A percentile compares a stretch with the other conserved stretches of the same genome.
phyloP scores from a whole-genome alignment of 2,329 filamentous ascomycete genomes.

The Colletotrichum plurivorum region DNA sequence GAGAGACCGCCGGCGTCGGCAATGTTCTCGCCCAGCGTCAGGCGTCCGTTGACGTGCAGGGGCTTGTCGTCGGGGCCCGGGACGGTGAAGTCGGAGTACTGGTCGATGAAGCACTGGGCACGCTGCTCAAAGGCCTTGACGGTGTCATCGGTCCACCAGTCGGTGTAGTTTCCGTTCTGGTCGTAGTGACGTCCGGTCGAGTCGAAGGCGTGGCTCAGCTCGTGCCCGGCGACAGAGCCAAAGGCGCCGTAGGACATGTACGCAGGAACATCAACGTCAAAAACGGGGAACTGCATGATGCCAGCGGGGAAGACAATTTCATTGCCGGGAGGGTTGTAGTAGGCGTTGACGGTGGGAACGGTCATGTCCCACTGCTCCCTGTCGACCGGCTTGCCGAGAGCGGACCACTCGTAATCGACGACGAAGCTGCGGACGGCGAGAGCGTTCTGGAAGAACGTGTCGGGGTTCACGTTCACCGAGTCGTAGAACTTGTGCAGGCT shows the following conservation, averaged over 20 bases:
- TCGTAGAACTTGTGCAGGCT: constrained; percentile 71
- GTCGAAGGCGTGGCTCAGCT: constrained; percentile 80
- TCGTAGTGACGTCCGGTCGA: constrained; percentile 76
- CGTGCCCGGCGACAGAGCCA: constrained; percentile 77
- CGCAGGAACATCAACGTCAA: constrained; percentile 72
- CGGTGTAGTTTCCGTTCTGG: constrained; percentile 73
- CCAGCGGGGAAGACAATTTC: constrained; percentile 79
- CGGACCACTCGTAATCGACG: constrained; percentile 66
- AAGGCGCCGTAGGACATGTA: constrained; percentile 80
- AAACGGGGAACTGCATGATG: constrained; percentile 78
- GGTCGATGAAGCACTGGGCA: constrained; percentile 76
- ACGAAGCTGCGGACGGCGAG: constrained; percentile 65
- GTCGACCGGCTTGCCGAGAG: constrained; percentile 72
- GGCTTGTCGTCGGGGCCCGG: constrained; percentile 68
- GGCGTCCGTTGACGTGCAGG: constrained; percentile 73
- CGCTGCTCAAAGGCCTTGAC: constrained; percentile 70
- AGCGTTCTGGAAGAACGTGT: constrained; percentile 71
- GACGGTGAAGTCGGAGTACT: constrained; percentile 74
- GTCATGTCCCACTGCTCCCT: constrained; percentile 73
- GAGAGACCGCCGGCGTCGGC: constrained; percentile 78
- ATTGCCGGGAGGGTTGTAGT: constrained; percentile 75
- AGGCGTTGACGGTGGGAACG: constrained; percentile 75
- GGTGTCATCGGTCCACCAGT: constrained; percentile 77
- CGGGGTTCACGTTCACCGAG: constrained; percentile 62
- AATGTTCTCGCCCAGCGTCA: constrained; percentile 79